phyloP scores from a whole-genome alignment of 2,329 filamentous ascomycete species.

The Eurotiales sp. region DNA sequence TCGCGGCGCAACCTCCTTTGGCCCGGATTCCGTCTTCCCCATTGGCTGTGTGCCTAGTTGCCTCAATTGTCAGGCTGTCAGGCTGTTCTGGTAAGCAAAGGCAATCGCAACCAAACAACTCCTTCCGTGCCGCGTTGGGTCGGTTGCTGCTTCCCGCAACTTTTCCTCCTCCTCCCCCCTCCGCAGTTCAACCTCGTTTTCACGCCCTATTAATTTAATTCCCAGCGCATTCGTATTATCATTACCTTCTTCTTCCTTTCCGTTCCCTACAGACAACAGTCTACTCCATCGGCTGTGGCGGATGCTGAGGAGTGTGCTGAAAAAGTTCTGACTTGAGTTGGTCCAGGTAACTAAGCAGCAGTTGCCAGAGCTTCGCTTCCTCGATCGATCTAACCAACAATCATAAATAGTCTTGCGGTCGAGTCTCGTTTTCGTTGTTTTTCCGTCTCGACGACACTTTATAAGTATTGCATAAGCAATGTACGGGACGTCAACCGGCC shows the following conservation, averaged over 20 bases:
- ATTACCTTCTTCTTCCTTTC: neutral
- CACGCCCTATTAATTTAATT: neutral
- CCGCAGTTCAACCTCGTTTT: neutral
- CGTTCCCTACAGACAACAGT: slow-evolving; percentile 2
- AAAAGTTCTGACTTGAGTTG: slow-evolving; percentile 1
- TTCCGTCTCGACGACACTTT: neutral
- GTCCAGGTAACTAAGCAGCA: too few relatives aligned
- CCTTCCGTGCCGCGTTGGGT: neutral
- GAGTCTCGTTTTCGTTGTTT: neutral
- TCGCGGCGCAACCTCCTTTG: neutral
- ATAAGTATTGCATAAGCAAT: slow-evolving; percentile 49
- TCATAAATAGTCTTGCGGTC: neutral
- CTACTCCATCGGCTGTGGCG: slow-evolving; percentile 14
- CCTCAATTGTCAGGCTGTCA: slow-evolving; percentile 5
- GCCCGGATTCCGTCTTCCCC: slow-evolving; percentile 1
- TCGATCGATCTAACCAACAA: neutral
- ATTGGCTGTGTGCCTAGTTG: neutral
- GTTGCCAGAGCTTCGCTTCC: too few relatives aligned
- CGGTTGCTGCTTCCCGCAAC: neutral
- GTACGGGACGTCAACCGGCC: slow-evolving; percentile 78
- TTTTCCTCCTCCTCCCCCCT: neutral
- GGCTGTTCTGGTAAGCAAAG: neutral
- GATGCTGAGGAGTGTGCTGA: slow-evolving; percentile 11
- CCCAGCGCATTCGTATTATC: too few relatives aligned
- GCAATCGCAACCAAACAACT: too few relatives aligned